Base-by-base conservation (phyloP, 2,329 filamentous ascomycete species). In the Zarea fungicola region DNA sequence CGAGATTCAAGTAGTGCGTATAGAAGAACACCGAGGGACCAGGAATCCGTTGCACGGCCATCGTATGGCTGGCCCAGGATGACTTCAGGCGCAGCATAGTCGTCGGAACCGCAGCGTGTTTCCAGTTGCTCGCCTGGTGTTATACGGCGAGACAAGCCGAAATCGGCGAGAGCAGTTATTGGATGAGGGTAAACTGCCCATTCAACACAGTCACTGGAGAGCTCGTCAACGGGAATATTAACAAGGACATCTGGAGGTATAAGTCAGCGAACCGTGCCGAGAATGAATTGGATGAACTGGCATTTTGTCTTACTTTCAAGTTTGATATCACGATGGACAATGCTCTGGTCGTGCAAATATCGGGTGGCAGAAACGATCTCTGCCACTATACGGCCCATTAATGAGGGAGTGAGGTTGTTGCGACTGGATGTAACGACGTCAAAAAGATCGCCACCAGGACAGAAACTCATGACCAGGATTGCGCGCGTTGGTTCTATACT, bases 311-410 rank as follows among this genome's bases (percentile, higher is more conserved):
- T 78, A 93, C 88, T 80, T 75, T 99, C 93, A 51, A 99, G 83
- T 71, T 99, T 99, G 68, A 99, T 95, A 66, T 99, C 93, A 52
- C 93, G 83, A 65, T 99, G 93, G 47, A 97, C 92, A 62, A 99
- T 96, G 57, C 81, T 84, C 59, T 87, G 76, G 47, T 81, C 74
- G 66, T 99, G 93, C 42, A 99, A 73, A 70, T 97, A 96, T 50
- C 78, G 80, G 29, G 95, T 85, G 0, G 92, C 93, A 53, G 81
- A 84, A 21, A 97, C 84, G 54, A 97, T 68, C 65, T 99, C 93
- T 13, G 91, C 78, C 66, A 96, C 96, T 49, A 97, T 90, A 44
- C 93, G 81, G 55, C 89, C 80, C 42, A 96, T 76, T 39, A 97
- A 70, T 2, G 72, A 62, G 0, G 88, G 80, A 4, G 77, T 82